Conservation (phyloP, 345 rosid genomes). For the Euphorbia pulcherrima region DNA sequence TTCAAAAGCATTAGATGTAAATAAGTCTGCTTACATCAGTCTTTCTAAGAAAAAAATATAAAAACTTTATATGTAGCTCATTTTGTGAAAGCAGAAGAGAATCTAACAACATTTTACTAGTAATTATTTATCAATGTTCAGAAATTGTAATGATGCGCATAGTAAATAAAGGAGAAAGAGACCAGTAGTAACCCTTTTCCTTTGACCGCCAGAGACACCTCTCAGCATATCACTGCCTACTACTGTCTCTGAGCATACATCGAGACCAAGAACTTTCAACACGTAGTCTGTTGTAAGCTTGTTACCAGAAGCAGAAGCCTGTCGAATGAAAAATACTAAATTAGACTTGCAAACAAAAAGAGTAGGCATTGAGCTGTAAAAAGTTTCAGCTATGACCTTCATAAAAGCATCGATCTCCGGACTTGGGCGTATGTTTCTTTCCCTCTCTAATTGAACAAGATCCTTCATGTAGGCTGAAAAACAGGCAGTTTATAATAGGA, state of each 20-base stretch:
- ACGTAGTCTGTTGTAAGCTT: constrained; percentile 82
- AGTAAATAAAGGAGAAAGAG: constrained; percentile 24
- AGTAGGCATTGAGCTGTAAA: constrained; percentile 3
- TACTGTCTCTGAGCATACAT: constrained; percentile 73
- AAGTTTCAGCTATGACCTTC: constrained; percentile 53
- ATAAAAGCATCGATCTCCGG: constrained; percentile 90
- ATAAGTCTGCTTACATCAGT: background rate
- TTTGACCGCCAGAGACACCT: constrained; percentile 96
- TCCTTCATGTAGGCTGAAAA: constrained; percentile 57
- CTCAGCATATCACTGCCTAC: constrained; percentile 93
- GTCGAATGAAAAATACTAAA: constrained; percentile 9
- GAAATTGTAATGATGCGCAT: background rate
- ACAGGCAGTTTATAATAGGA: background rate
- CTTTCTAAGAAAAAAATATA: background rate
- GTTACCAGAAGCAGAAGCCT: constrained; percentile 76
- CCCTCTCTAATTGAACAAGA: constrained; percentile 62
- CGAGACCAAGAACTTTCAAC: constrained; percentile 85
- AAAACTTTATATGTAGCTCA: background rate
- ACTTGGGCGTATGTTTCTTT: constrained; percentile 58
- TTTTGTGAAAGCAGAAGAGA: background rate
- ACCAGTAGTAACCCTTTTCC: constrained; percentile 95
- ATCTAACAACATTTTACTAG: background rate
- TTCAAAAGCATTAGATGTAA: background rate
- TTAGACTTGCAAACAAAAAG: background rate
- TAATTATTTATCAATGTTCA: background rate